Conservation (phyloP, 352 stramenopile genomes). For the Globisporangium ultimum region DNA sequence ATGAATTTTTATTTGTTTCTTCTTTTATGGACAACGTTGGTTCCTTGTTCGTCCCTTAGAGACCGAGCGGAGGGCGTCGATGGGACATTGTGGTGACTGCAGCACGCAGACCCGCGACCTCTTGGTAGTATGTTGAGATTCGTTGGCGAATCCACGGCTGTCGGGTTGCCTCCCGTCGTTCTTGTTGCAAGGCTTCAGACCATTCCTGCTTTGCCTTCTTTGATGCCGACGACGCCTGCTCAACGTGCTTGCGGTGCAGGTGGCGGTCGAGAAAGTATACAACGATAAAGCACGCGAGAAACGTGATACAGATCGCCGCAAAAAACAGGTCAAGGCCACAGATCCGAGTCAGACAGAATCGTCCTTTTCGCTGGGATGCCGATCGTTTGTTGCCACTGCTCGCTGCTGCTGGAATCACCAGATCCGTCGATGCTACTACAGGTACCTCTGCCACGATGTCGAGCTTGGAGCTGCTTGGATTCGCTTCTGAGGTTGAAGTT, state of each 20-base stretch:
- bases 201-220: not conserved
- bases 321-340: conserved; percentile 42
- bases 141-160: conserved; percentile 1
- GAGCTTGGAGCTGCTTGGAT: too few relatives aligned
- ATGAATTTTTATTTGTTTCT: too few relatives aligned
- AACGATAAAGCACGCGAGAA: conserved; percentile 30
- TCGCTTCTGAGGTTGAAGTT: too few relatives aligned
- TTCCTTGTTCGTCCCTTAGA: not conserved
- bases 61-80: not conserved
- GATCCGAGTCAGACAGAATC: conserved; percentile 27
- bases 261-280: conserved; percentile 31
- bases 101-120: conserved; percentile 6
- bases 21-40: too few relatives aligned
- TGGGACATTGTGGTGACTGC: conserved; percentile 1
- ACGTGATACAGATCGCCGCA: conserved; percentile 29
- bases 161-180: not conserved
- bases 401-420: too few relatives aligned
- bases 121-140: conserved; percentile 9
- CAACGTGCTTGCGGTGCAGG: not conserved
- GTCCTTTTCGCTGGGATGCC: too few relatives aligned
- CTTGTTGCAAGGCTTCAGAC: not conserved
- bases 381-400: too few relatives aligned
- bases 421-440: too few relatives aligned
- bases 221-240: not conserved
- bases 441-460: too few relatives aligned